Percentiles rank a stretch among this genome's conserved stretches.
phyloP scores from a whole-genome alignment of 2,329 filamentous ascomycete species.

The Venturia asperata region DNA sequence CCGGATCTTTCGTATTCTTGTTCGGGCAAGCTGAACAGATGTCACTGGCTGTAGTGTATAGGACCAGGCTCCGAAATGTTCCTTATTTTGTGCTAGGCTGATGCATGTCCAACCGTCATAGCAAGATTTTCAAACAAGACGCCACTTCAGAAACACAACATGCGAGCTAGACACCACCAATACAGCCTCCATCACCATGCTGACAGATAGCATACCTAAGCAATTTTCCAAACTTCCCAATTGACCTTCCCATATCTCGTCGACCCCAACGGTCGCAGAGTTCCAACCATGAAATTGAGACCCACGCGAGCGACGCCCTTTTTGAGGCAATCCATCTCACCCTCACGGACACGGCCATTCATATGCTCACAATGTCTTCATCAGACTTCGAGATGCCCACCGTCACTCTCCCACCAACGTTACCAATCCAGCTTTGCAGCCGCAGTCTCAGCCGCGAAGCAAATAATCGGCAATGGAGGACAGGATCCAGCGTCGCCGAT shows the following conservation, averaged over 20 bases:
- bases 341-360: slow-evolving; percentile 1
- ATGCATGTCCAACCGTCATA: background rate
- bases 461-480: slow-evolving; percentile 51
- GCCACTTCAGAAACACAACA: background rate
- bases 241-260: background rate
- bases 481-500: slow-evolving; percentile 57
- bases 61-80: background rate
- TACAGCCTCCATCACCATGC: background rate
- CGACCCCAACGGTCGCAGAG: background rate
- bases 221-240: background rate
- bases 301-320: slow-evolving; percentile 6
- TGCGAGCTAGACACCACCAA: background rate
- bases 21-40: background rate
- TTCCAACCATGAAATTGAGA: background rate
- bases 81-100: background rate
- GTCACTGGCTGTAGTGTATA: background rate
- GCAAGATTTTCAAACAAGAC: slow-evolving; percentile 1
- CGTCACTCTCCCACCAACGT: slow-evolving; percentile 33
- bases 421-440: slow-evolving; percentile 66
- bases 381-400: background rate
- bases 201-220: background rate
- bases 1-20: no score
- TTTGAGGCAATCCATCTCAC: background rate
- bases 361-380: slow-evolving; percentile 17
- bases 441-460: slow-evolving; percentile 59